Conservation (phyloP, 352 stramenopile species). For the Achlya hypogyna region DNA sequence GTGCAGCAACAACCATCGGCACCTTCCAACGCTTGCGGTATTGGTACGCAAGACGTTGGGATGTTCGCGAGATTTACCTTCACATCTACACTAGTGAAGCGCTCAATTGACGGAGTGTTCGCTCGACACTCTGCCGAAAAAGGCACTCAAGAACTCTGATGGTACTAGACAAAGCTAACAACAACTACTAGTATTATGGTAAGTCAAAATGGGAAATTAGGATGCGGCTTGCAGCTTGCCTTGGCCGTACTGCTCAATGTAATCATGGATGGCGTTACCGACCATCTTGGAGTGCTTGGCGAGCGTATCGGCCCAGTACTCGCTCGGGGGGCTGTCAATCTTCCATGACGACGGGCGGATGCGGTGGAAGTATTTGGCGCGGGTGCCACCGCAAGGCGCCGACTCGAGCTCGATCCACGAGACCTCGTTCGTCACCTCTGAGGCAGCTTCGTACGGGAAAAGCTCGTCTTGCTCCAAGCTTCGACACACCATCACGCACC, state of each 20-base stretch:
- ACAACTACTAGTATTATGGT: neutral
- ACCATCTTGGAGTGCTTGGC: neutral
- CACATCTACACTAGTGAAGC: too few species aligned
- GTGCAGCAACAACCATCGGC: too few species aligned
- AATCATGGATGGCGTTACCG: neutral
- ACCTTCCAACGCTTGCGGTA: too few species aligned
- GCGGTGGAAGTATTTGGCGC: neutral
- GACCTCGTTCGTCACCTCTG: neutral
- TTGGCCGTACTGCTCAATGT: neutral
- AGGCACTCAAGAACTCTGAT: too few species aligned
- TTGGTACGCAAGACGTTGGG: too few species aligned
- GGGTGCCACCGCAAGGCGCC: neutral
- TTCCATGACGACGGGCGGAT: neutral
- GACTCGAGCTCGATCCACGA: neutral
- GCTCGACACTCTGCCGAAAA: too few species aligned
- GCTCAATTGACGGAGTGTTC: too few species aligned
- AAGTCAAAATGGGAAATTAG: neutral
- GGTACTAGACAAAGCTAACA: neutral
- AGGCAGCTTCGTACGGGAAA: neutral
- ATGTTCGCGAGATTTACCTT: too few species aligned
- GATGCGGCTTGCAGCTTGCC: neutral
- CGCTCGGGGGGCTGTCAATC: neutral
- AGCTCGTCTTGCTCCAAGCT: neutral
- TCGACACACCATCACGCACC: neutral
- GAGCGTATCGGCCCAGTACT: neutral